A percentile compares a stretch with the other conserved stretches of the same genome.
phyloP scores from a whole-genome alignment of 1,284 basidiomycete genomes.

The Heterobasidion parviporum region DNA sequence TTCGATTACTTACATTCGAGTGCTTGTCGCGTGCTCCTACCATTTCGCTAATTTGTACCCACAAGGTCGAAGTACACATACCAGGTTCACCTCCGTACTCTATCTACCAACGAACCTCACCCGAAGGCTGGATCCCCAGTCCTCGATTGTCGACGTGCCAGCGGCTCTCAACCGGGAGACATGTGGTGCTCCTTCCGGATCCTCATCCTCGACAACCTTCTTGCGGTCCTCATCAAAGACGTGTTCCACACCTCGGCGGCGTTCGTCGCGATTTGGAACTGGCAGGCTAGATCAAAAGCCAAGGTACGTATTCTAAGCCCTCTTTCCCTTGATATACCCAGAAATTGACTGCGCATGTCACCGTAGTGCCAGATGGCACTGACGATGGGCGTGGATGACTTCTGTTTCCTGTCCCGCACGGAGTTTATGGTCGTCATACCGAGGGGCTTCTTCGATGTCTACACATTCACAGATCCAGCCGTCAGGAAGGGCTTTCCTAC shows the following conservation, averaged over 20 bases:
- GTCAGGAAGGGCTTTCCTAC: constrained; percentile 18
- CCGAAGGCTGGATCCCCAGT: constrained; percentile 29
- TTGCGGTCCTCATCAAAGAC: constrained; percentile 8
- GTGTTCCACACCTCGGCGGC: constrained; percentile 4
- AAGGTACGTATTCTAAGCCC: constrained; percentile 12
- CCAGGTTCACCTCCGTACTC: constrained; percentile 37
- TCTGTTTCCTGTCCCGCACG: constrained; percentile 35
- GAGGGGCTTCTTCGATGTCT: constrained; percentile 36
- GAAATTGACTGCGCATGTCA: not conserved
- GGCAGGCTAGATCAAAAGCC: constrained; percentile 22
- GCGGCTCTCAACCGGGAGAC: constrained; percentile 20
- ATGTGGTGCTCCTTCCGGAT: constrained; percentile 34
- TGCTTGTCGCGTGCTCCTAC: too few relatives aligned
- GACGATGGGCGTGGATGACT: constrained; percentile 39
- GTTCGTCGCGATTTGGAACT: constrained; percentile 7
- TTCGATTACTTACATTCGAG: too few relatives aligned
- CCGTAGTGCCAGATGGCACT: constrained; percentile 27
- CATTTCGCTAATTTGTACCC: not conserved
- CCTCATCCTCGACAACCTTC: constrained; percentile 23
- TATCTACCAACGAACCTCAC: constrained; percentile 40
- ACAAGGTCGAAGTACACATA: constrained; percentile 32
- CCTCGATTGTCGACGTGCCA: constrained; percentile 27
- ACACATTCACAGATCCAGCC: constrained; percentile 32
- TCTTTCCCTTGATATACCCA: not conserved
- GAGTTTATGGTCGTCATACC: constrained; percentile 37